Percentiles rank a stretch among this genome's conserved stretches.
phyloP scores from a whole-genome alignment of 2,329 filamentous ascomycete species.

The Fusarium illudens region DNA sequence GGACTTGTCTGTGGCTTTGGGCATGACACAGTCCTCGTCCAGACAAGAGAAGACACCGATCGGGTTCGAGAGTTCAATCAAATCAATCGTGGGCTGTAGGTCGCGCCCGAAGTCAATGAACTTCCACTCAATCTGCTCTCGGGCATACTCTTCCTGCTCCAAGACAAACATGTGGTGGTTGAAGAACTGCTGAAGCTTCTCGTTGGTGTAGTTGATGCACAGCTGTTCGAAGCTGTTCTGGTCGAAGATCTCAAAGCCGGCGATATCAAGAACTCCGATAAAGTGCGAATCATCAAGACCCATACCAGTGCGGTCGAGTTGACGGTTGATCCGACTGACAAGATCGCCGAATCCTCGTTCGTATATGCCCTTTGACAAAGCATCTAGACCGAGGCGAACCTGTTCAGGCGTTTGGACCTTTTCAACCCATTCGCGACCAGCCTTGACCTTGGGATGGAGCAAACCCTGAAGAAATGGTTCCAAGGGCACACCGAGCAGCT shows the following conservation, averaged over 20 bases:
- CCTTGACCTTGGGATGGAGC: slow-evolving; percentile 92
- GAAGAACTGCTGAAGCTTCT: slow-evolving; percentile 99
- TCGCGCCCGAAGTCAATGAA: slow-evolving; percentile 99
- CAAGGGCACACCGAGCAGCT: slow-evolving; percentile 81
- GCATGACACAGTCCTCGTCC: slow-evolving; percentile 98
- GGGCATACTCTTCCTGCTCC: slow-evolving; percentile 96
- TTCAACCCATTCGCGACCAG: slow-evolving; percentile 96
- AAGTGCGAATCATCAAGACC: slow-evolving; percentile 91
- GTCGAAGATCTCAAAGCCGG: slow-evolving; percentile 98
- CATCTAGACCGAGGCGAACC: slow-evolving; percentile 88
- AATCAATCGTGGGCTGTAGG: slow-evolving; percentile 94
- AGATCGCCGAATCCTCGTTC: slow-evolving; percentile 95
- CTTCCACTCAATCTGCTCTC: slow-evolving; percentile 99
- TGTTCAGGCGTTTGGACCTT: slow-evolving; percentile 98
- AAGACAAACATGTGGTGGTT: slow-evolving; percentile 99
- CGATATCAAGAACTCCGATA: slow-evolving; percentile 98
- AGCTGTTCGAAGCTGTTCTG: slow-evolving; percentile 98
- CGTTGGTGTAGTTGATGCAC: slow-evolving; percentile 99
- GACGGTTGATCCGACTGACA: slow-evolving; percentile 88
- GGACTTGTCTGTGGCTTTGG: slow-evolving; percentile 94
- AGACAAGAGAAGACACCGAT: slow-evolving; percentile 99
- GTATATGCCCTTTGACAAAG: slow-evolving; percentile 95
- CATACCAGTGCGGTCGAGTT: slow-evolving; percentile 86
- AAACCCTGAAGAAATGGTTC: slow-evolving; percentile 90
- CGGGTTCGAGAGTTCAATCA: slow-evolving; percentile 94